Evolutionary conservation across 192 early-diverging fungal genomes (phyloP).

Genomic region (Podila verticillata): DNA sequence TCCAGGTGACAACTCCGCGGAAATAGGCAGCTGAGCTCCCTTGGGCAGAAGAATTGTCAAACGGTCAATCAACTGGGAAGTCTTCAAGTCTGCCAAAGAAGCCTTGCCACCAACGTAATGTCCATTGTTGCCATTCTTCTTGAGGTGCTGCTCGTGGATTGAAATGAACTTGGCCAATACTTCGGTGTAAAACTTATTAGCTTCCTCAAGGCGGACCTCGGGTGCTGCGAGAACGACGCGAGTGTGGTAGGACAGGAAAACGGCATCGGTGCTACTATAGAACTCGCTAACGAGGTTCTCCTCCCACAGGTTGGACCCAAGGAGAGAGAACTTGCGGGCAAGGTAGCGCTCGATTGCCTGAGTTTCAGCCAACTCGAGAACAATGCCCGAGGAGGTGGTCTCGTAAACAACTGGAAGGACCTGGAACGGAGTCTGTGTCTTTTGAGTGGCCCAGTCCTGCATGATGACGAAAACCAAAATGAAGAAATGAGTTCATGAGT

Average conservation of each 20-base stretch:
- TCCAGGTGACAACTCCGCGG: slow-evolving; percentile 5
- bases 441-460: slow-evolving; percentile 28
- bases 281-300: slow-evolving; percentile 42
- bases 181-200: slow-evolving; percentile 12
- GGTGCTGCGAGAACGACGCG: slow-evolving; percentile 7
- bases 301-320: slow-evolving; percentile 23
- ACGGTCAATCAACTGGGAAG: slow-evolving; percentile 2
- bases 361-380: slow-evolving; percentile 23
- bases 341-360: slow-evolving; percentile 41
- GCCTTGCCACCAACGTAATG: slow-evolving; percentile 59
- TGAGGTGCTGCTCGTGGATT: slow-evolving; percentile 51
- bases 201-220: slow-evolving; percentile 8
- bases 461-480: not conserved
- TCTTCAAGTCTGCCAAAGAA: slow-evolving; percentile 55
- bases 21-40: slow-evolving; percentile 8
- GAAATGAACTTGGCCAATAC: slow-evolving; percentile 17
- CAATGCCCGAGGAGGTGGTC: not conserved
- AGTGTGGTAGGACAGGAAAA: not conserved
- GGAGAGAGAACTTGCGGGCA: slow-evolving; percentile 17
- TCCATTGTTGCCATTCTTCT: slow-evolving; percentile 61
- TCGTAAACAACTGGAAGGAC: slow-evolving; percentile 33
- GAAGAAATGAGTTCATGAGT: not conserved
- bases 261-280: not conserved
- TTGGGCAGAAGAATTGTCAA: slow-evolving; percentile 17
- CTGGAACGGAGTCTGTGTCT: slow-evolving; percentile 17